Evolutionary conservation across 2,329 filamentous ascomycete genomes (phyloP), one percentile per base, ranked within the genome.

Genomic region (Stemphylium vesicarium): DNA sequence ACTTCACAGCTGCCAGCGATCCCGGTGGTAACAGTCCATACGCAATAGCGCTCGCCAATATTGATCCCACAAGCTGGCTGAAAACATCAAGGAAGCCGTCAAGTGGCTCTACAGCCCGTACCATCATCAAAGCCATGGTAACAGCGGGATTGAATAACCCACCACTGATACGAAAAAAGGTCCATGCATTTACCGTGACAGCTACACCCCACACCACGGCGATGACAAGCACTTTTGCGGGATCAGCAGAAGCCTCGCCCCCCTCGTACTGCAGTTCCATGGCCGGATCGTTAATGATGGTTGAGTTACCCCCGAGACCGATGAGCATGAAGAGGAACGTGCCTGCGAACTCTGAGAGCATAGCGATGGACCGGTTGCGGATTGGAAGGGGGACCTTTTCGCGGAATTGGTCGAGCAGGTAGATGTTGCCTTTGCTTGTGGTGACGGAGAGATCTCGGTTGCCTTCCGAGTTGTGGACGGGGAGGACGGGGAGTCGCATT

Each of bases 131-230:
- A 2, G 36, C 36, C 15, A 39, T 9, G 11, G 40, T 45, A 15
- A 52, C 48, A 40, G 61, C 64, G 16, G 63, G 64, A 47, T 67
- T 65, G 44, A 65, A 65, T 9, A 67, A 36, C 6, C 77, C 64
- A 43, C 64, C 63, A 31, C 58, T 63, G 11, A 65, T 65, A 0
- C 64, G 51, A 31, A 69, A 72, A 47, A 73, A 73, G 2, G 68
- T 61, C 66, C 75, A 78, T 1, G 73, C 75, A 36, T 78, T 78
- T 24, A 77, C 77, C 7, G 75, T 75, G 1, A 79, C 62, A 0
- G 72, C 75, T 59, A 77, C 77, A 4, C 76, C 76, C 54, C 78
- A 78, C 43, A 63, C 65, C 2, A 78, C 62, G 9, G 74, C 68
- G 15, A 75, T 77, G 59, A 79, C 40, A 73, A 69, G 16, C 77